Evolutionary conservation across 2,329 filamentous ascomycete species (phyloP).

Genomic region (Diplodia corticola): DNA sequence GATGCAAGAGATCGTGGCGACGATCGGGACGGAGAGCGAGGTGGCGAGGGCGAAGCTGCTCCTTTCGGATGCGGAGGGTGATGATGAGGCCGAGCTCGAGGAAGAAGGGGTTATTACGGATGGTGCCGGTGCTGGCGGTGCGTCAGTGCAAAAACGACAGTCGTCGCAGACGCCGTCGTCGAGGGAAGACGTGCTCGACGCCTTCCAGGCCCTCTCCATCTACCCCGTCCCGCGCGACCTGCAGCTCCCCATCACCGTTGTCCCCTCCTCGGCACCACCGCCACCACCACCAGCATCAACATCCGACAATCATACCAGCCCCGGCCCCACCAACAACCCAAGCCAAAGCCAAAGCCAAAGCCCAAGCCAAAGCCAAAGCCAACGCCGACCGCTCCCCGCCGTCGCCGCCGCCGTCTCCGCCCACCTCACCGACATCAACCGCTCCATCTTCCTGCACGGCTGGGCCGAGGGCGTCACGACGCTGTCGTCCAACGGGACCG

Average conservation of each 20-base stretch:
- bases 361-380: not conserved
- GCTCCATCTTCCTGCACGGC: conserved; percentile 70
- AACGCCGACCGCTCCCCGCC: conserved; percentile 43
- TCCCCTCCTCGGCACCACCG: conserved; percentile 49
- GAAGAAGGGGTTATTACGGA: not conserved
- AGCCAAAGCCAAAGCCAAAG: too few relatives aligned
- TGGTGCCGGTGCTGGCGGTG: not conserved
- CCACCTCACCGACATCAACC: conserved; percentile 62
- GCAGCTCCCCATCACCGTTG: conserved; percentile 61
- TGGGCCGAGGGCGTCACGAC: conserved; percentile 66
- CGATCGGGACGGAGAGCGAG: conserved; percentile 41
- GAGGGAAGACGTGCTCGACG: conserved; percentile 22
- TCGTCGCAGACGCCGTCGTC: not conserved
- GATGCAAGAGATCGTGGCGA: conserved; percentile 52
- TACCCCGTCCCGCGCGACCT: conserved; percentile 56
- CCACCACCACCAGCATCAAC: not conserved
- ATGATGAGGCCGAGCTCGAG: conserved; percentile 27
- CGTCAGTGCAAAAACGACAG: not conserved
- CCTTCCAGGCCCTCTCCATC: conserved; percentile 46
- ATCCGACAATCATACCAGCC: too few relatives aligned
- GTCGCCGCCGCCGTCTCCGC: conserved; percentile 47
- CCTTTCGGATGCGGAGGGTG: conserved; percentile 35
- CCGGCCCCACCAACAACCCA: not conserved
- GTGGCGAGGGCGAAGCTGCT: conserved; percentile 61
- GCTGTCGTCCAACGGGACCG: conserved; percentile 68